Evolutionary conservation across 2,329 filamentous ascomycete genomes (phyloP).

Genomic region (Fusarium hainanense): DNA sequence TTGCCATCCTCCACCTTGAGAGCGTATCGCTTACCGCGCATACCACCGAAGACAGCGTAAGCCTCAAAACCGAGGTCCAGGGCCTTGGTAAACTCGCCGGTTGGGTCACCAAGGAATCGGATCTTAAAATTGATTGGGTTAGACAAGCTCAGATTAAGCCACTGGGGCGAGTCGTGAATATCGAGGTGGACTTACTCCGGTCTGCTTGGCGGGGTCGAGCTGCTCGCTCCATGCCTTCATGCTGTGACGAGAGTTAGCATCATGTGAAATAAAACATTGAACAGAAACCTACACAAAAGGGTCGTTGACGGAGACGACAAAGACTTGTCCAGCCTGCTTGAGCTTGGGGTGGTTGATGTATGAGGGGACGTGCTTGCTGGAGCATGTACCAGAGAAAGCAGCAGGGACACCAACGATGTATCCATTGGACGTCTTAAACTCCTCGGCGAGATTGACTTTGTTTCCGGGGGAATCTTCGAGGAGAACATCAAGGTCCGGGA

Average conservation of each 20-base stretch:
- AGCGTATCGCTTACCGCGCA: slow-evolving; percentile 88
- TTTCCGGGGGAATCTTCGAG: slow-evolving; percentile 89
- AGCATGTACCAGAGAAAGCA: slow-evolving; percentile 73
- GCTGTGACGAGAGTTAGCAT: slow-evolving; percentile 56
- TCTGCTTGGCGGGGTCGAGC: slow-evolving; percentile 79
- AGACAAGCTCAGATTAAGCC: neutral
- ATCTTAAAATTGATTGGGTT: slow-evolving; percentile 63
- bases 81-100: slow-evolving; percentile 81
- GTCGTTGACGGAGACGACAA: slow-evolving; percentile 93
- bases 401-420: slow-evolving; percentile 88
- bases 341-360: slow-evolving; percentile 85
- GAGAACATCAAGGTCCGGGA: slow-evolving; percentile 82
- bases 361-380: slow-evolving; percentile 79
- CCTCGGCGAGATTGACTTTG: slow-evolving; percentile 86
- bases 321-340: slow-evolving; percentile 83
- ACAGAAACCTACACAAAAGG: slow-evolving; percentile 82
- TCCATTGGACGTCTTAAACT: slow-evolving; percentile 77
- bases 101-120: slow-evolving; percentile 88
- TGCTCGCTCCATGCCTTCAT: slow-evolving; percentile 90
- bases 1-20: slow-evolving; percentile 86
- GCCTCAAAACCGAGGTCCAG: slow-evolving; percentile 84
- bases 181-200: slow-evolving; percentile 71
- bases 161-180: neutral
- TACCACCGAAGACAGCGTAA: slow-evolving; percentile 80
- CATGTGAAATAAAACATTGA: neutral